Evolutionary conservation across 2,329 filamentous ascomycete species (phyloP).

Genomic region (Colletotrichum incanum): DNA sequence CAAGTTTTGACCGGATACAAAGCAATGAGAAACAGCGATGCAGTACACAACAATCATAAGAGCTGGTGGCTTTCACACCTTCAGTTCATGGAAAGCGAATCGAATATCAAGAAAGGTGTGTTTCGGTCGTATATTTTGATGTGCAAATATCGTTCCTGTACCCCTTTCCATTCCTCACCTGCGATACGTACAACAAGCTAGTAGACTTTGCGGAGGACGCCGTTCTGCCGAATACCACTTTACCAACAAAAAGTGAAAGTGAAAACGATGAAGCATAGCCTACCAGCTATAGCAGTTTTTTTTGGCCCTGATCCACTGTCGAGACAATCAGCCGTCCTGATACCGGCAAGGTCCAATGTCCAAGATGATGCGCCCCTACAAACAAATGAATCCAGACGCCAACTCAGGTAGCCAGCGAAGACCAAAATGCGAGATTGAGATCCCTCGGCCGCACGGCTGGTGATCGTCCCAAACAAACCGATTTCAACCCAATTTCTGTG

Average conservation of each 20-base stretch:
- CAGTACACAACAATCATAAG: not conserved
- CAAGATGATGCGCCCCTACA: not conserved
- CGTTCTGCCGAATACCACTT: too few relatives aligned
- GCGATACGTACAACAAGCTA: not conserved
- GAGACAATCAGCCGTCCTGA: not conserved
- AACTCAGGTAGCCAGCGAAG: slow-evolving; percentile 19
- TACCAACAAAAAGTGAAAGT: too few relatives aligned
- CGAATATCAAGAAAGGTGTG: not conserved
- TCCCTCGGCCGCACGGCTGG: slow-evolving; percentile 58
- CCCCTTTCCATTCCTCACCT: not conserved
- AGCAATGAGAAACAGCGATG: not conserved
- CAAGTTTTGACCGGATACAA: rapidly evolving
- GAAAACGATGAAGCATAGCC: too few relatives aligned
- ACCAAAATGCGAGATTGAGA: slow-evolving; percentile 46
- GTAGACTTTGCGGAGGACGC: not conserved
- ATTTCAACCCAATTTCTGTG: slow-evolving; percentile 54
- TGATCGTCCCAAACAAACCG: slow-evolving; percentile 58
- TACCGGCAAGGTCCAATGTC: not conserved
- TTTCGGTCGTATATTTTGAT: not conserved
- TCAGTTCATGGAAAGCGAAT: not conserved
- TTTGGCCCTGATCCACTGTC: too few relatives aligned
- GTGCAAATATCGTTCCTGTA: not conserved
- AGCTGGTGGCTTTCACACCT: rapidly evolving
- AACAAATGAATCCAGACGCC: not conserved
- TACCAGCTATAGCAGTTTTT: too few relatives aligned